Conservation (phyloP, 257 asterid species). For the Osmanthus fragrans region DNA sequence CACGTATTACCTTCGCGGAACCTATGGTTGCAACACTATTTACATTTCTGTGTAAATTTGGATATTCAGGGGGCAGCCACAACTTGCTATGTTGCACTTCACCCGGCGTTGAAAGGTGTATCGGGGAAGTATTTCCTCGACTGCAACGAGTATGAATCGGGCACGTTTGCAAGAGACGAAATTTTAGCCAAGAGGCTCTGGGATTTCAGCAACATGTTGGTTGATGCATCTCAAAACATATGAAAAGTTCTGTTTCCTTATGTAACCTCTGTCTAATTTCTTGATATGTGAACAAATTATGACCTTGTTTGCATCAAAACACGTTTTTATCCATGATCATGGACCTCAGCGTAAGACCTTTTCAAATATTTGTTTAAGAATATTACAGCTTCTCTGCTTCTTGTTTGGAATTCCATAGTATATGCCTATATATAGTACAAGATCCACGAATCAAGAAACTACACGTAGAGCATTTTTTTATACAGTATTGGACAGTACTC, state of each 20-base stretch:
- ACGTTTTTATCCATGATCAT: not conserved
- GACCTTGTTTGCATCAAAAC: not conserved
- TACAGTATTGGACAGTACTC: not conserved
- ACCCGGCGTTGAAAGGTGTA: constrained; percentile 50
- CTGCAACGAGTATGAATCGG: constrained; percentile 50
- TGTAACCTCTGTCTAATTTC: not conserved
- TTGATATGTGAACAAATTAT: not conserved
- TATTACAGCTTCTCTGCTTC: not conserved
- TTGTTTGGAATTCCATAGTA: not conserved
- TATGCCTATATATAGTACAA: not conserved
- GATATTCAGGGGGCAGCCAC: constrained; percentile 69
- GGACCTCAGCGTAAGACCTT: not conserved
- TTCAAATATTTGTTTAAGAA: not conserved
- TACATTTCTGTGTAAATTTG: not conserved
- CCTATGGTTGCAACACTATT: not conserved
- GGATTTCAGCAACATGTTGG: constrained; percentile 68
- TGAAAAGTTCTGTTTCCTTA: constrained; percentile 10
- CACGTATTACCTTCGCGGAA: not conserved
- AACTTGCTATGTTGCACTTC: constrained; percentile 74
- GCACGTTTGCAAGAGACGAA: constrained; percentile 41
- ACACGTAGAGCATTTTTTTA: too few relatives aligned
- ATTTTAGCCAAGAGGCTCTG: constrained; percentile 54
- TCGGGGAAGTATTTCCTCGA: constrained; percentile 62
- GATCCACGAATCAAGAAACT: not conserved
- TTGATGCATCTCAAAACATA: constrained; percentile 39